Base-by-base conservation (phyloP, 768 basidiomycete genomes). In the Amanita phalloides region DNA sequence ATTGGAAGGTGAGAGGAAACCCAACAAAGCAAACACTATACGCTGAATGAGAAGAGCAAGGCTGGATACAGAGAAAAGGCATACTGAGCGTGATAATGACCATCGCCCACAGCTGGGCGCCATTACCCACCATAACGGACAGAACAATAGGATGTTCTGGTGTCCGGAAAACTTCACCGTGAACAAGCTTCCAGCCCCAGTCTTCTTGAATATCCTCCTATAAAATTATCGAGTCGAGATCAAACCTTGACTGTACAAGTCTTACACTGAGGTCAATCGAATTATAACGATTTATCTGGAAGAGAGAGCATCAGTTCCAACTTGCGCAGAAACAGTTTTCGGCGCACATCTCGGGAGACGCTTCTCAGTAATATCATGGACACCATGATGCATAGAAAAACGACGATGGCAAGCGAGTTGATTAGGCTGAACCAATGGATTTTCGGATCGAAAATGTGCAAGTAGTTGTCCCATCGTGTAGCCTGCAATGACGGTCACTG, bases 361-460 rank as follows among this genome's bases (percentile, higher is more conserved):
- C 81, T 92, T 44, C 91, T 80, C 55, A 86, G 66, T 11, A 98
- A 75, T 52, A 98, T 83, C 81, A 93, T 89, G 41, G 82, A 85
- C 21, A 97, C 94, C 92, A 98, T 91, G 43, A 79, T 76, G 58
- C 90, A 91, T 7, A 97, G 81, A 74, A 98, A 91, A 25, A 89
- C 70, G 25, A 88, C 91, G 54, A 98, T 91, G 55, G 96, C 81
- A 21, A 95, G 67, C 1, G 93, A 94, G 66, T 97, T 97, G 61
- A 95, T 76, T 47, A 98, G 74, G 59, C 87, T 90, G 70, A 97
- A 93, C 90, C 93, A 95, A 67, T 98, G 95, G 53, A 98, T 96
- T 47, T 83, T 81, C 42, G 90, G 91, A 60, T 94, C 91, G 58
- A 92, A 89, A 48, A 95, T 86, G 59, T 92, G 90, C 17, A 97